Base-by-base conservation (phyloP, 1,284 basidiomycete species). In the Rhodotorula sp. region DNA sequence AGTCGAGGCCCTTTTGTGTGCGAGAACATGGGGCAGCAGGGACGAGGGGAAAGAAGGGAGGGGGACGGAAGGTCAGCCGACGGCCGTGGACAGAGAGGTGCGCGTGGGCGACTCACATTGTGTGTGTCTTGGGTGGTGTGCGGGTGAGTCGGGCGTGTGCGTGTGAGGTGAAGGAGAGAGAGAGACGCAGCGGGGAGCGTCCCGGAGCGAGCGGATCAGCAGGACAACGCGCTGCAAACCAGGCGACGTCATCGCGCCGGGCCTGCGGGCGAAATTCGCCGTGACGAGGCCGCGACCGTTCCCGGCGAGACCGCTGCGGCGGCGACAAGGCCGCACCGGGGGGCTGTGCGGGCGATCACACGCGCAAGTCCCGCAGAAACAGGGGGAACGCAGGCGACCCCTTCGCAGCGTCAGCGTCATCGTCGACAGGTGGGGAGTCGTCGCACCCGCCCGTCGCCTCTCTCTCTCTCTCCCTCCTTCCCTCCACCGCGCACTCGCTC, bases 1-100 rank as follows among this genome's bases (percentile, higher is more conserved):
- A 50, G 67, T 58, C 22, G 67, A 68, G 37, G 70, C 64, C 70
- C 59, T n/a, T n/a, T n/a, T 69, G 53, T 52, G 59, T 30, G 15
- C 9, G 40, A 46, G 62, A 34, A 47, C 26, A 40, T 24, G 40
- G 24, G 31, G 13, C 7, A 24, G 30, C 5, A 47, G 37, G 2
- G 37, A 52, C n/a, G n/a, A n/a, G n/a, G n/a, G n/a, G 48, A 7
- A 62, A 31, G 34, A n/a, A 4, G n/a, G 20, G 28, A 62, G 26
- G 50, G 15, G 20, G 51, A 44, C 24, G n/a, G n/a, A 24, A 18
- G 6, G 37, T 56, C n/a, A 44, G 37, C 24, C 37, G 13, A 40
- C 37, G 37, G n/a, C 6, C 22, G 8, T 11, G 54, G 6, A 8
- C 34, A 37, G 16, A 24, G 22, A 13, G 13, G 34, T 15, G 30